Evolutionary conservation across 225 moss, liverwort and hornwort genomes (phyloP), one percentile per base, ranked within the genome.

Genomic region (Ulota crispa): DNA sequence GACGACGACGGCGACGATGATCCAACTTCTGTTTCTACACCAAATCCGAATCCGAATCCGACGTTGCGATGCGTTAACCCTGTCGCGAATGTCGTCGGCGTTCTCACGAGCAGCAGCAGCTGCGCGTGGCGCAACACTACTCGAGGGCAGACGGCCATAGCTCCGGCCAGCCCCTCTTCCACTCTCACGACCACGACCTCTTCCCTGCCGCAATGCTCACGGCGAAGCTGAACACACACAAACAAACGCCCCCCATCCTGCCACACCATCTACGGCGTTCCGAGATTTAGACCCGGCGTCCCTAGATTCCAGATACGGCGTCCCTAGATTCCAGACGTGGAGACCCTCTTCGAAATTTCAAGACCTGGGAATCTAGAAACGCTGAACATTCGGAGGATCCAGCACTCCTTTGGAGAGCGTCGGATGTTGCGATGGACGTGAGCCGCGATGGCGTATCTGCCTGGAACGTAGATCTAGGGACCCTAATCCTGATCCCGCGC

Each of bases 111-210:
- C 63, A 83, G 27, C 63, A 83, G 59, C 64, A 66, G 42, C 18
- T 85, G 87, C 34, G 78, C 45, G 12, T 34, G 66, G 61, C 90
- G 90, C 72, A 86, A 69, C 59, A 90, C 32, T 13, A 80, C 80
- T 61, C 90, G 88, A 70, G 86, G 84, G 80, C 88, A 82, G 66
- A 74, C 88, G 30, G 86, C 88, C 90, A 90, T 90, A 10, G 80
- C 88, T 90, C 77, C 61, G 73, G 68, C 73, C 59, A 39, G 31
- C 76, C 71, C 26, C 11, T 9, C 26, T 60, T 19, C 42, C 6
- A 15, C 24, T 50, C 45, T n/a, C n/a, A n/a, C n/a, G n/a, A 50
- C 70, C 1, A 13, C 24, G 2, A 76, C n/a, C 56, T 80, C 42
- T 19, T 15, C 36, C 36, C 56, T 36, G 5, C 56, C 39, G 67